Percentiles rank a stretch among this genome's conserved stretches.
Conservation (phyloP, 331 rosid species). For the Acacia concinna region DNA sequence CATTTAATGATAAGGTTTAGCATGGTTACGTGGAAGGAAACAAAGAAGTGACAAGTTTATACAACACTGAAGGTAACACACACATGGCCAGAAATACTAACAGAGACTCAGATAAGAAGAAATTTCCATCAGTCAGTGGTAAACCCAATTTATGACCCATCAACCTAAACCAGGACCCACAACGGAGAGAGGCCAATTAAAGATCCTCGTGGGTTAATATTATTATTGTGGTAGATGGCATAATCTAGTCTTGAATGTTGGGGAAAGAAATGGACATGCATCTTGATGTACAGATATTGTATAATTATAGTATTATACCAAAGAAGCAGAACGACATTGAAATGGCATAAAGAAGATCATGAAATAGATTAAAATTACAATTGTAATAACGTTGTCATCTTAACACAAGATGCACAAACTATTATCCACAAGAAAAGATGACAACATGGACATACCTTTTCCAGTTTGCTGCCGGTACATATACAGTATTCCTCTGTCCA, state of each 20-base stretch:
- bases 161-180: not conserved
- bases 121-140: not conserved
- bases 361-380: not conserved
- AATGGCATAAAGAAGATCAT: not conserved
- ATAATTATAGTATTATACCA: not conserved
- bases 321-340: not conserved
- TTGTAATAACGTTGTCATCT: not conserved
- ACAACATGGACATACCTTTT: constrained; percentile 59
- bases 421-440: constrained; percentile 15
- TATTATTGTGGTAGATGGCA: not conserved
- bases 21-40: not conserved
- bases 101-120: constrained; percentile 3
- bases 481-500: constrained; percentile 75
- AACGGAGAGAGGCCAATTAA: not conserved
- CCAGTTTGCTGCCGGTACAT: constrained; percentile 81
- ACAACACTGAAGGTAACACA: not conserved
- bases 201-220: not conserved
- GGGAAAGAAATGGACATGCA: not conserved
- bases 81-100: not conserved
- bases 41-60: not conserved
- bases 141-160: not conserved
- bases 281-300: too few species aligned
- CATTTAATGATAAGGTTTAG: not conserved
- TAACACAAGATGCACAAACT: not conserved
- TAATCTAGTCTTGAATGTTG: not conserved